A percentile compares a stretch with the other conserved stretches of the same genome.
These are phyloP conservation scores for Triticum turgidum DNA, from an alignment of 176 grass and related monocot species.

Conservation along the genomic window DNA sequence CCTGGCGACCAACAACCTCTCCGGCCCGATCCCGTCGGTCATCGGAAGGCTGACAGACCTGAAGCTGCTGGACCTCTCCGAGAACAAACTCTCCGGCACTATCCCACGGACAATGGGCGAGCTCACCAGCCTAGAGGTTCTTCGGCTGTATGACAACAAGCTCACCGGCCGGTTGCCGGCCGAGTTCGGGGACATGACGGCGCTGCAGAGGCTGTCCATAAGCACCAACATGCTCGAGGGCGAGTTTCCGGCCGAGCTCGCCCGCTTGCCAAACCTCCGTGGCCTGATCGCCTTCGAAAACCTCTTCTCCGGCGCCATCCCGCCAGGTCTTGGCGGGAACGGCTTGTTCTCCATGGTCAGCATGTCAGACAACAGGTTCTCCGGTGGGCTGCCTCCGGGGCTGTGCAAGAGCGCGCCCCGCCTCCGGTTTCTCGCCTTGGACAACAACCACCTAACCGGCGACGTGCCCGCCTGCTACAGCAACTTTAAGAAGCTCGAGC, in stretches of 20 bases:
- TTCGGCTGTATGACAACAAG: constrained; percentile 62
- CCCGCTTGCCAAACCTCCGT: constrained; percentile 39
- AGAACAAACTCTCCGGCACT: constrained; percentile 39
- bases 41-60: constrained; percentile 54
- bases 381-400: constrained; percentile 44
- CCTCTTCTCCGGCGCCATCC: neutral
- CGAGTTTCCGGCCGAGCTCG: constrained; percentile 46
- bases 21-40: constrained; percentile 50
- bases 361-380: constrained; percentile 51
- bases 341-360: constrained; percentile 1
- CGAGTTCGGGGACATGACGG: constrained; percentile 64
- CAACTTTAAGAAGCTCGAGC: constrained; percentile 30
- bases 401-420: constrained; percentile 35
- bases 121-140: constrained; percentile 33
- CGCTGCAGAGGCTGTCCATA: constrained; percentile 40
- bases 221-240: constrained; percentile 63
- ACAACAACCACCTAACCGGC: constrained; percentile 50
- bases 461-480: constrained; percentile 54
- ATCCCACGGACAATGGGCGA: constrained; percentile 54
- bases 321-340: neutral
- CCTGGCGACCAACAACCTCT: constrained; percentile 52
- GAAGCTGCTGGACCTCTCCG: constrained; percentile 45
- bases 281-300: neutral
- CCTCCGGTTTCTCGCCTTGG: constrained; percentile 27
- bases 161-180: constrained; percentile 53